A percentile compares a stretch with the other conserved stretches of the same genome.
Evolutionary conservation across 306 rosid species (phyloP).

Genomic region (Prunus mume): DNA sequence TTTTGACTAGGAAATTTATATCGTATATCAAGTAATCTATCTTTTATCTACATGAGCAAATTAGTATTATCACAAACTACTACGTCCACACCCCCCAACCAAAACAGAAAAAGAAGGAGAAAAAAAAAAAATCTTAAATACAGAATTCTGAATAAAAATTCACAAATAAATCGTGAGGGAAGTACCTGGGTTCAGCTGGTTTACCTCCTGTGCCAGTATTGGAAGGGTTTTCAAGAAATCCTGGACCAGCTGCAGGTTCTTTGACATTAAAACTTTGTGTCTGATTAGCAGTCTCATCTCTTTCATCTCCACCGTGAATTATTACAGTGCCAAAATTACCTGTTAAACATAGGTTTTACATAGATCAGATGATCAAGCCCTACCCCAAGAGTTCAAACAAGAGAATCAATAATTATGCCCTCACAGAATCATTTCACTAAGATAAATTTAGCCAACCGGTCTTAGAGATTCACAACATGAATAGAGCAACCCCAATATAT

Average conservation of each 20-base stretch:
- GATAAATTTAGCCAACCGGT: neutral
- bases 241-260: conserved; percentile 39
- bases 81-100: neutral
- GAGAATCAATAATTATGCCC: neutral
- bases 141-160: neutral
- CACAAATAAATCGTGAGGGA: conserved; percentile 12
- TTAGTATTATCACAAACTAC: neutral
- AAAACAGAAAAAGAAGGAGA: too few species aligned
- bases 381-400: neutral
- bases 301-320: conserved; percentile 62
- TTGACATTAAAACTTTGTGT: conserved; percentile 33
- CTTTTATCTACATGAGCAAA: neutral
- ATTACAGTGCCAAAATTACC: conserved; percentile 79
- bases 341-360: conserved; percentile 30
- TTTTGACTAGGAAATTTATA: neutral
- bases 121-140: neutral
- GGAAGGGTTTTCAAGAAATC: conserved; percentile 22
- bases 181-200: conserved; percentile 49
- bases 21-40: neutral
- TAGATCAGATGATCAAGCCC: conserved; percentile 6
- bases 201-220: conserved; percentile 34
- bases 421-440: neutral
- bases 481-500: neutral
- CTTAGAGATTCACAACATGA: neutral
- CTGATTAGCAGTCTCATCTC: conserved; percentile 26